Percentiles rank a stretch among this genome's conserved stretches.
phyloP scores from a whole-genome alignment of 2,329 filamentous ascomycete species.

The Pseudogymnoascus sp. region DNA sequence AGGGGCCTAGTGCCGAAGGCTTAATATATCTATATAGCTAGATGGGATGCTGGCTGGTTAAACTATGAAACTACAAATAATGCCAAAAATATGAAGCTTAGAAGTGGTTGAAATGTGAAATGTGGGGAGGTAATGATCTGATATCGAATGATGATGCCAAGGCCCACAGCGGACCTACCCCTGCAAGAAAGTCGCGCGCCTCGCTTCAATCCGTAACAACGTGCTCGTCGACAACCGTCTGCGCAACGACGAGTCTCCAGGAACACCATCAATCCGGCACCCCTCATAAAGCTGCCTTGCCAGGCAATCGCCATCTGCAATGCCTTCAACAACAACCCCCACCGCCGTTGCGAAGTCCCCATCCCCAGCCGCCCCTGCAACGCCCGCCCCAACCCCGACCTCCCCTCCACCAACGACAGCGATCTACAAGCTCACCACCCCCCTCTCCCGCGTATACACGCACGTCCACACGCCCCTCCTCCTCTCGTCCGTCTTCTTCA shows the following conservation, averaged over 20 bases:
- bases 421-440: slow-evolving; percentile 3
- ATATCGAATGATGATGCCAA: slow-evolving; percentile 8
- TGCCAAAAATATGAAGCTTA: not conserved
- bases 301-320: not conserved
- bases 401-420: not conserved
- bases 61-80: not conserved
- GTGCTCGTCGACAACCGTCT: not conserved
- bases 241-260: not conserved
- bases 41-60: not conserved
- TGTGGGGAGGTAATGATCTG: not conserved
- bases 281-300: not conserved
- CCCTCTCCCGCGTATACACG: slow-evolving; percentile 46
- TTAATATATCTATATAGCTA: not conserved
- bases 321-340: not conserved
- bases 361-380: not conserved
- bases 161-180: not conserved
- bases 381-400: not conserved
- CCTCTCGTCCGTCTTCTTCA: slow-evolving; percentile 53
- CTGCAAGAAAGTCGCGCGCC: slow-evolving; percentile 3
- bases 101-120: not conserved
- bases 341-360: not conserved
- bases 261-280: not conserved
- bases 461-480: slow-evolving; percentile 63
- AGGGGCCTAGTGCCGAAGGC: slow-evolving; percentile 63
- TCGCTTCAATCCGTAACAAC: slow-evolving; percentile 3